Base-by-base conservation (phyloP, 352 stramenopile genomes). In the Phytophthora sojae region DNA sequence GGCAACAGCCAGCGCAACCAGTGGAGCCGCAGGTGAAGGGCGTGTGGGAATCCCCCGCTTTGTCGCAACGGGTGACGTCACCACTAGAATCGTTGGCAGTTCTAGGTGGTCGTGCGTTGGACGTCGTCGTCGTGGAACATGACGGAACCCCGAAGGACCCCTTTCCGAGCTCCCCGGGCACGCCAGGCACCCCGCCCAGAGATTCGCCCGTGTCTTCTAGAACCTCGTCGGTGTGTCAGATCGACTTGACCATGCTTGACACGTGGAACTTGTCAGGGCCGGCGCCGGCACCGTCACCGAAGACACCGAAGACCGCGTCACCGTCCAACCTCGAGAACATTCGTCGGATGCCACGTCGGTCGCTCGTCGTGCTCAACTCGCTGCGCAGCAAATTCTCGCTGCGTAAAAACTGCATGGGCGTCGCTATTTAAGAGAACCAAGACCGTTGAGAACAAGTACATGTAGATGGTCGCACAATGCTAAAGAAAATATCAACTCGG, bases 81-180 rank as follows among this genome's bases (percentile, higher is more conserved):
- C 75, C 67, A 19, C 49, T 79, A 8, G 64, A 75, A 59, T 29
- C 60, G 11, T 67, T 71, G 58, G 60, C 55, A 54, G 53, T 73
- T 61, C 57, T 71, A n/a, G 62, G 51, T 7, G 56, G 15, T 51
- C 25, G 62, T 11, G 44, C 55, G 12, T 74, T 47, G 0, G 47
- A 69, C 7, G 60, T 55, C 32, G 39, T 70, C 17, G 25, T 42
- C 9, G 19, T 52, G 12, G 21, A 76, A 5, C 75, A 82, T 42
- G 75, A 82, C 11, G 75, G 75, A 23, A 82, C 75, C 2, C 75
- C 75, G 0, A 79, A 58, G 14, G 67, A 71, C 4, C 59, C 71
- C 57, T 82, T 75, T 53, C 75, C 71, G 14, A 42, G 55, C 2
- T 79, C 64, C n/a, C 71, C 75, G 29, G 49, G 71, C 7, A 74